These are phyloP conservation scores for Carpinus fangiana DNA, from an alignment of 306 rosid genomes.

Conservation along the genomic window DNA sequence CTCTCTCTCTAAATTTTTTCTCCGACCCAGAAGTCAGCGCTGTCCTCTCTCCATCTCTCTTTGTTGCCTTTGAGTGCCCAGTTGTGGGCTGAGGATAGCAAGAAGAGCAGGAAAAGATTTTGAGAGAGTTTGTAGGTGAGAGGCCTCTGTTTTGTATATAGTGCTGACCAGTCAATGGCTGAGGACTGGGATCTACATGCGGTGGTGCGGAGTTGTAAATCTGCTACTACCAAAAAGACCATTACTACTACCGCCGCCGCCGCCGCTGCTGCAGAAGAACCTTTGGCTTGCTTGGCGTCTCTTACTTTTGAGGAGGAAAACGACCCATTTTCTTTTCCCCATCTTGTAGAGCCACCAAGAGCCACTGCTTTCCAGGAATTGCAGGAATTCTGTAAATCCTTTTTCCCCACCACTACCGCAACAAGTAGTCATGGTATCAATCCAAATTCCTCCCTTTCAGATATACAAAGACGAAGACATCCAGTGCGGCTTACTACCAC, in stretches of 20 bases:
- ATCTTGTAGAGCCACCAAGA: constrained; percentile 32
- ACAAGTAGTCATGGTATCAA: constrained; percentile 18
- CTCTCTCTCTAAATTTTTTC: constrained; percentile 17
- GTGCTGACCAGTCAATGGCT: constrained; percentile 27
- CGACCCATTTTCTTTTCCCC: constrained; percentile 43
- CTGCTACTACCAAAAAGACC: constrained; percentile 17
- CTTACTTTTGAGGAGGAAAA: constrained; percentile 32
- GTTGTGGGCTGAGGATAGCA: constrained; percentile 11
- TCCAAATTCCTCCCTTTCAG: constrained; percentile 38
- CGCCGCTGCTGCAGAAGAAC: not conserved
- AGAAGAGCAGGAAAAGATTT: not conserved
- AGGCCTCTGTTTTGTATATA: not conserved
- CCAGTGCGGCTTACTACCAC: constrained; percentile 12
- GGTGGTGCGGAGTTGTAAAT: constrained; percentile 61
- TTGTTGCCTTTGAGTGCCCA: constrained; percentile 8
- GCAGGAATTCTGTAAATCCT: constrained; percentile 39
- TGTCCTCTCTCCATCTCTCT: constrained; percentile 39
- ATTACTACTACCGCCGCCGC: not conserved
- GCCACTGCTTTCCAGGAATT: constrained; percentile 48
- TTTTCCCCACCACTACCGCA: constrained; percentile 37
- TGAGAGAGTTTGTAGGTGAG: constrained; percentile 14
- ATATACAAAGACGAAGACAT: constrained; percentile 27
- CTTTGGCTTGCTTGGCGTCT: constrained; percentile 36
- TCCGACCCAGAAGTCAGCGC: constrained; percentile 55
- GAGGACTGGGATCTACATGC: constrained; percentile 84